These are phyloP conservation scores for Capsella bursapastoris DNA, from an alignment of 345 rosid species.

Conservation along the genomic window DNA sequence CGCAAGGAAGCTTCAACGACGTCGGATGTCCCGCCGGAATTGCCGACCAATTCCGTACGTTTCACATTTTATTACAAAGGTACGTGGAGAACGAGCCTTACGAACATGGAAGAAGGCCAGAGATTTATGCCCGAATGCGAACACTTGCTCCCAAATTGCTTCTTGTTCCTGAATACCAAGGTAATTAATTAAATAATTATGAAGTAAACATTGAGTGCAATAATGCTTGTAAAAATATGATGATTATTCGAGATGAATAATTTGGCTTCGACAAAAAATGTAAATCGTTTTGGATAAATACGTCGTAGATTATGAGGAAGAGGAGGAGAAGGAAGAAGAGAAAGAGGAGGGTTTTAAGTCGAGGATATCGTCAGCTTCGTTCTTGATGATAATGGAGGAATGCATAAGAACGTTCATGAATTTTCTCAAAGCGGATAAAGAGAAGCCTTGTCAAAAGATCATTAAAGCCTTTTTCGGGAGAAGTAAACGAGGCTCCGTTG, in stretches of 20 bases:
- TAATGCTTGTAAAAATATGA: neutral
- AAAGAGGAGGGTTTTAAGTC: slow-evolving; percentile 68
- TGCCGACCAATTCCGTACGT: slow-evolving; percentile 93
- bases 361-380: slow-evolving; percentile 78
- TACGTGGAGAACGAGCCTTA: slow-evolving; percentile 94
- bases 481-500: slow-evolving; percentile 66
- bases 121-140: slow-evolving; percentile 91
- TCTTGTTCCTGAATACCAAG: slow-evolving; percentile 93
- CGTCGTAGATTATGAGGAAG: slow-evolving; percentile 40
- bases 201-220: neutral
- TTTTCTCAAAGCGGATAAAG: slow-evolving; percentile 90
- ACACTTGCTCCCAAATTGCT: slow-evolving; percentile 89
- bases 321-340: slow-evolving; percentile 64
- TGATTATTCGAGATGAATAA: neutral
- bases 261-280: neutral
- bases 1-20: slow-evolving; percentile 51
- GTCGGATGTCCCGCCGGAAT: slow-evolving; percentile 75
- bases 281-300: neutral
- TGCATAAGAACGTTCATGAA: slow-evolving; percentile 91
- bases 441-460: slow-evolving; percentile 68
- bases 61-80: slow-evolving; percentile 88
- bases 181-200: slow-evolving; percentile 37
- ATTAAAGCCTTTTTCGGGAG: slow-evolving; percentile 73
- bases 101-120: slow-evolving; percentile 92
- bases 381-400: slow-evolving; percentile 90